A percentile compares a stretch with the other conserved stretches of the same genome.
Conservation (phyloP, 139 green algal genomes). For the Bryopsis sp. region DNA sequence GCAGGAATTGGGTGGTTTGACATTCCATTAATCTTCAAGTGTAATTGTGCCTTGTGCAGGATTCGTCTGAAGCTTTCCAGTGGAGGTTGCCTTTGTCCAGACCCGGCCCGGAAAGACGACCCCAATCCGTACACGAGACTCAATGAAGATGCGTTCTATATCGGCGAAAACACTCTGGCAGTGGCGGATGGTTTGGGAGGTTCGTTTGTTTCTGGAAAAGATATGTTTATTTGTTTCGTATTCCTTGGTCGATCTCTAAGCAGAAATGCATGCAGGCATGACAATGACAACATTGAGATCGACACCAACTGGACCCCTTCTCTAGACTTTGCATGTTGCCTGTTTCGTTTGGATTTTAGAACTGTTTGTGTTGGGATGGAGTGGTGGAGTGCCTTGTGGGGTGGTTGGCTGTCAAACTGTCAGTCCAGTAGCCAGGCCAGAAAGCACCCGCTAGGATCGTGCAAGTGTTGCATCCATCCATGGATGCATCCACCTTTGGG, state of each 20-base stretch:
- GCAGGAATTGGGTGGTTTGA: too few relatives aligned
- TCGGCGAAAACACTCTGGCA: neutral
- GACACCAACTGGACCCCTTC: neutral
- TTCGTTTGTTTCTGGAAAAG: neutral
- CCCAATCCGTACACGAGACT: neutral
- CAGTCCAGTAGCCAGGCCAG: too few relatives aligned
- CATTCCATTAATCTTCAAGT: too few relatives aligned
- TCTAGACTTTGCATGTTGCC: neutral
- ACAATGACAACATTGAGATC: neutral
- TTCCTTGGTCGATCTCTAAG: neutral
- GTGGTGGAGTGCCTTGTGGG: too few relatives aligned
- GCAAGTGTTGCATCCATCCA: too few relatives aligned
- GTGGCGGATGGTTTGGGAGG: neutral
- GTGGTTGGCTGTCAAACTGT: too few relatives aligned
- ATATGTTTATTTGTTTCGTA: too few relatives aligned
- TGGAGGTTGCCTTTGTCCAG: neutral
- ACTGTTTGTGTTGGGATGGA: neutral
- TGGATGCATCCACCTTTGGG: too few relatives aligned
- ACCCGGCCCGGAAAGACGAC: neutral
- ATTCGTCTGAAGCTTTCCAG: neutral
- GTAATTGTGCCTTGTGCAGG: too few relatives aligned
- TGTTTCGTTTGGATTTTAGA: neutral
- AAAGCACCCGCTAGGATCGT: too few relatives aligned
- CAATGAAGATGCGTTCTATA: neutral
- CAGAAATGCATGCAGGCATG: neutral